phyloP scores from a whole-genome alignment of 352 stramenopile species.

The Phytophthora fragariae region DNA sequence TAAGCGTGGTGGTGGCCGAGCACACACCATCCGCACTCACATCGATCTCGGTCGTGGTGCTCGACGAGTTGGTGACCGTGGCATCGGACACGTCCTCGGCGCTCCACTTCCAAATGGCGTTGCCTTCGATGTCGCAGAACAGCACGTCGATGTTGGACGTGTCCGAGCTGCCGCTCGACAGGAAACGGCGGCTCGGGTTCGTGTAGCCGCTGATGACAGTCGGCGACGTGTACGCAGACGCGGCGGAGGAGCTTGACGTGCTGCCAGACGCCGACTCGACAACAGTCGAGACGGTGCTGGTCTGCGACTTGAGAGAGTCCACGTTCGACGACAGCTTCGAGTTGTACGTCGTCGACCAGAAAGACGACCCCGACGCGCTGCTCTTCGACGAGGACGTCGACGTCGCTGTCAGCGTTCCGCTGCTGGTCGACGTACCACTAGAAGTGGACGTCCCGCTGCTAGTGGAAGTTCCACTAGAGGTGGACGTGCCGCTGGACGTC shows the following conservation, averaged over 20 bases:
- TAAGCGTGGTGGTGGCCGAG: constrained; percentile 52
- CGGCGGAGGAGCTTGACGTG: constrained; percentile 22
- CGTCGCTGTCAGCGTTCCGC: constrained; percentile 18
- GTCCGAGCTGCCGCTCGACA: constrained; percentile 37
- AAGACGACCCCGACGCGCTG: constrained; percentile 45
- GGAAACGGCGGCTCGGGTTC: constrained; percentile 48
- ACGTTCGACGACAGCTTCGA: constrained; percentile 53
- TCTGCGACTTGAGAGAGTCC: constrained; percentile 58
- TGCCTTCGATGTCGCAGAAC: constrained; percentile 78
- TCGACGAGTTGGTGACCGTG: constrained; percentile 46
- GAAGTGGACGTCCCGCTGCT: constrained; percentile 11
- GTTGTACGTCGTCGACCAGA: constrained; percentile 66
- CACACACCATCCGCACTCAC: constrained; percentile 45
- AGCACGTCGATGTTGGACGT: constrained; percentile 58
- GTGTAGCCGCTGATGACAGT: constrained; percentile 55
- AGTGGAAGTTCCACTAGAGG: constrained; percentile 10
- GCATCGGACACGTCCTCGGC: constrained; percentile 47
- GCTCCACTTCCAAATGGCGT: constrained; percentile 81
- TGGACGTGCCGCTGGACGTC: constrained; percentile 7
- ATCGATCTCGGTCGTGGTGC: constrained; percentile 44
- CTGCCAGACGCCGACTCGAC: constrained; percentile 59
- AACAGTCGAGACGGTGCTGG: constrained; percentile 58
- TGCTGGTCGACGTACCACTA: constrained; percentile 21
- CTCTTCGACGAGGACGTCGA: constrained; percentile 36
- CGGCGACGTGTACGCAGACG: constrained; percentile 52